phyloP scores from a whole-genome alignment of 176 grass and related monocot genomes.

The Phragmites australis region DNA sequence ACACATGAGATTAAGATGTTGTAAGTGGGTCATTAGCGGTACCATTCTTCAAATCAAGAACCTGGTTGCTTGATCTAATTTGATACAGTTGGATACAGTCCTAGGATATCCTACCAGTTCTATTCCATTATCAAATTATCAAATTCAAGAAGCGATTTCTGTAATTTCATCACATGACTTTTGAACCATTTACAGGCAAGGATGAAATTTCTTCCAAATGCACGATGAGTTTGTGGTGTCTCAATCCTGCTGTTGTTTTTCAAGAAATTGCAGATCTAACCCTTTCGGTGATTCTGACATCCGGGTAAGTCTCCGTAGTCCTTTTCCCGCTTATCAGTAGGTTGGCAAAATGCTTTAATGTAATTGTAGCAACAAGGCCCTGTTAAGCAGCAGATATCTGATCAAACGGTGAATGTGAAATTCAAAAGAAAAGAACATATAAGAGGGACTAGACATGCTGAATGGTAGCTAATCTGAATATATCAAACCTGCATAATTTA shows the following conservation, averaged over 20 bases:
- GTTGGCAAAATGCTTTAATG: constrained; percentile 11
- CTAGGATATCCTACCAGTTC: constrained; percentile 7
- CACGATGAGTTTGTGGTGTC: constrained; percentile 92
- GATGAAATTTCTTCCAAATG: constrained; percentile 46
- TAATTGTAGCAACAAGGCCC: constrained; percentile 3
- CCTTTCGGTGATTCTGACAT: constrained; percentile 94
- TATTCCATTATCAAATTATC: constrained; percentile 22
- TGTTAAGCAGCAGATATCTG: background rate
- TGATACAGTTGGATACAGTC: constrained; percentile 4
- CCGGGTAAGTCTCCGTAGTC: constrained; percentile 55
- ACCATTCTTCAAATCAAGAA: constrained; percentile 31
- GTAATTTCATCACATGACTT: constrained; percentile 4
- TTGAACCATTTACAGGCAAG: constrained; percentile 51
- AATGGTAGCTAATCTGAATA: constrained; percentile 3
- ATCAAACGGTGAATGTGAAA: background rate
- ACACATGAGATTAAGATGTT: background rate
- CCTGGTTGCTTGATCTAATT: constrained; percentile 21
- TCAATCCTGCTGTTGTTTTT: constrained; percentile 91
- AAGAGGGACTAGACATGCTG: constrained; percentile 3
- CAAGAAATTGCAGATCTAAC: constrained; percentile 70
- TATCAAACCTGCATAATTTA: background rate
- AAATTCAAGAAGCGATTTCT: background rate
- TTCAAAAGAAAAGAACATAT: background rate
- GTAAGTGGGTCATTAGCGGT: background rate
- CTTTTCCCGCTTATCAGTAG: background rate